Conservation (phyloP, 2,329 filamentous ascomycete genomes). For the Incumbomyces lentus region DNA sequence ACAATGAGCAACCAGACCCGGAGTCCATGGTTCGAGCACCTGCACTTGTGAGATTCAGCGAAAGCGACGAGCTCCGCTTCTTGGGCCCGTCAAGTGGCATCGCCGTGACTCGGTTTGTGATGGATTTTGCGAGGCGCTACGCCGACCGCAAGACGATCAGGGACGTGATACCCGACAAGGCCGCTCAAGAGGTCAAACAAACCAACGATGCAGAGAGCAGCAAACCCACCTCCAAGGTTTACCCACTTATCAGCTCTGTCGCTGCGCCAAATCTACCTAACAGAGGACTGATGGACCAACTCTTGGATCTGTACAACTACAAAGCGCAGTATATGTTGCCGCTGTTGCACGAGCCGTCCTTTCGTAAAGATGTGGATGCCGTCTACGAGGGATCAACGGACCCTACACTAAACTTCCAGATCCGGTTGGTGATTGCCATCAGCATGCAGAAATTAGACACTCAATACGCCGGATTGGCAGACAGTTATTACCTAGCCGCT, state of each 20-base stretch:
- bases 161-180: conserved; percentile 73
- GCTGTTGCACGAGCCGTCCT: conserved; percentile 70
- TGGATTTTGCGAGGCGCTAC: conserved; percentile 92
- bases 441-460: conserved; percentile 85
- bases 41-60: conserved; percentile 72
- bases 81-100: conserved; percentile 91
- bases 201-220: conserved; percentile 55
- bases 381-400: conserved; percentile 69
- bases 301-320: conserved; percentile 76
- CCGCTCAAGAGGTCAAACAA: conserved; percentile 57
- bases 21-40: conserved; percentile 82
- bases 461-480: conserved; percentile 83
- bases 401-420: conserved; percentile 75
- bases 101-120: conserved; percentile 84
- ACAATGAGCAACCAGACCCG: conserved; percentile 52
- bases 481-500: conserved; percentile 88
- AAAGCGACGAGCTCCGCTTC: conserved; percentile 80
- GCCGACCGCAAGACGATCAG: conserved; percentile 85
- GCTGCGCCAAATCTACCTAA: conserved; percentile 68
- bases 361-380: conserved; percentile 64
- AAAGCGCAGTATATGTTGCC: conserved; percentile 87
- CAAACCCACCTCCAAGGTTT: conserved; percentile 66
- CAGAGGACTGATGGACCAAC: conserved; percentile 60
- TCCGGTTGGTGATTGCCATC: conserved; percentile 88
- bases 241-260: conserved; percentile 78